A percentile compares a stretch with the other conserved stretches of the same genome.
Evolutionary conservation across 306 rosid genomes (phyloP).

Genomic region (Pyrus bretschneideri): DNA sequence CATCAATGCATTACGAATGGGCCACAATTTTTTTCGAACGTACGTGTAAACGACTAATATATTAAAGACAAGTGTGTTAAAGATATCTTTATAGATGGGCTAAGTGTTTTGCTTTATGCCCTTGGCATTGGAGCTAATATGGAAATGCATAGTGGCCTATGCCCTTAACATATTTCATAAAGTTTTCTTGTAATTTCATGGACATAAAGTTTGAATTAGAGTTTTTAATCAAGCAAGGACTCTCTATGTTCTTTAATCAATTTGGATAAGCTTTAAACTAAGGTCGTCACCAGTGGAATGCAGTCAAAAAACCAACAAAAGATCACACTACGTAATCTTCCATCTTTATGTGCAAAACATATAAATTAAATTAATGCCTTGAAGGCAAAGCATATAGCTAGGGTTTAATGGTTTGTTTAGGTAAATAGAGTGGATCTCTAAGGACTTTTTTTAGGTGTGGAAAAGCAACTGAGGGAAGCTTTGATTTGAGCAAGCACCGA

Average conservation of each 20-base stretch:
- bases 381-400: neutral
- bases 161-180: neutral
- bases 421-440: constrained; percentile 27
- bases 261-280: neutral
- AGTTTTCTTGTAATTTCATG: neutral
- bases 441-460: constrained; percentile 17
- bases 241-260: neutral
- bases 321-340: neutral
- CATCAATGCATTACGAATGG: neutral
- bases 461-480: constrained; percentile 12
- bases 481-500: constrained; percentile 65
- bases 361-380: neutral
- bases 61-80: neutral
- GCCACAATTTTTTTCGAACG: neutral
- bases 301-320: neutral
- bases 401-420: constrained; percentile 11
- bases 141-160: neutral
- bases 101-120: neutral
- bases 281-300: neutral
- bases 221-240: neutral
- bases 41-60: too few species aligned
- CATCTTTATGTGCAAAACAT: neutral
- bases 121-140: neutral
- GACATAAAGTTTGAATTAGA: neutral
- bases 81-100: neutral